Evolutionary conservation across 176 grass and related monocot species (phyloP).

Genomic region (Juncus inflexus): DNA sequence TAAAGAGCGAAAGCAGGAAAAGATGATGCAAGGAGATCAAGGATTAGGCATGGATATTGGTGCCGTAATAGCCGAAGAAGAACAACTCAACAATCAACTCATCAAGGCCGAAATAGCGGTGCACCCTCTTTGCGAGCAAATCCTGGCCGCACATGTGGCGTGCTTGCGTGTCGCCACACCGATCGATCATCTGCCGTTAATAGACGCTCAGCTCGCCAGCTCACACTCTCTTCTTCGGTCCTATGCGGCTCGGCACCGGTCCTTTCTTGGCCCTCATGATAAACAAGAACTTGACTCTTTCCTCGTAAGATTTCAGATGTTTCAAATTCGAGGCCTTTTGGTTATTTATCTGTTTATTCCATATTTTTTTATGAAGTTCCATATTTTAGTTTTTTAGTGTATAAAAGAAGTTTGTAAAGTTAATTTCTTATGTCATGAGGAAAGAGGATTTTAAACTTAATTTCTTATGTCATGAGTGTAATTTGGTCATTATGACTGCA

Average conservation of each 20-base stretch:
- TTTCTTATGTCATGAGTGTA: too few species aligned
- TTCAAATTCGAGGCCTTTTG: not conserved
- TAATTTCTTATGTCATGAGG: too few species aligned
- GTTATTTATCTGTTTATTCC: not conserved
- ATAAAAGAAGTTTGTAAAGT: not conserved
- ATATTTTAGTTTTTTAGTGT: not conserved
- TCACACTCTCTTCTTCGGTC: conserved; percentile 80
- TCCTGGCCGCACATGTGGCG: conserved; percentile 77
- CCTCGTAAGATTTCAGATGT: conserved; percentile 47
- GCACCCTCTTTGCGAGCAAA: conserved; percentile 97
- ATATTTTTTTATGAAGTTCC: not conserved
- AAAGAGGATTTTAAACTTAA: too few species aligned
- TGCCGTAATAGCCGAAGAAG: conserved; percentile 38
- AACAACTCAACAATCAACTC: conserved; percentile 72
- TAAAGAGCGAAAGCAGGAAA: not conserved
- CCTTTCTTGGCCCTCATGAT: conserved; percentile 82
- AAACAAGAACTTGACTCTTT: conserved; percentile 98
- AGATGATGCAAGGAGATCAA: conserved; percentile 63
- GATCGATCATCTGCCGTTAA: conserved; percentile 90
- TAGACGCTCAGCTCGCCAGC: conserved; percentile 84
- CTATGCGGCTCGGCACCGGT: conserved; percentile 71
- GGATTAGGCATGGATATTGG: conserved; percentile 63
- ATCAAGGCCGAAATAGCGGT: conserved; percentile 93
- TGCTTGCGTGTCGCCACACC: conserved; percentile 97
- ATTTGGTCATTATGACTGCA: too few species aligned